phyloP scores from a whole-genome alignment of 2,329 filamentous ascomycete genomes.

The Verticillium nubilum region DNA sequence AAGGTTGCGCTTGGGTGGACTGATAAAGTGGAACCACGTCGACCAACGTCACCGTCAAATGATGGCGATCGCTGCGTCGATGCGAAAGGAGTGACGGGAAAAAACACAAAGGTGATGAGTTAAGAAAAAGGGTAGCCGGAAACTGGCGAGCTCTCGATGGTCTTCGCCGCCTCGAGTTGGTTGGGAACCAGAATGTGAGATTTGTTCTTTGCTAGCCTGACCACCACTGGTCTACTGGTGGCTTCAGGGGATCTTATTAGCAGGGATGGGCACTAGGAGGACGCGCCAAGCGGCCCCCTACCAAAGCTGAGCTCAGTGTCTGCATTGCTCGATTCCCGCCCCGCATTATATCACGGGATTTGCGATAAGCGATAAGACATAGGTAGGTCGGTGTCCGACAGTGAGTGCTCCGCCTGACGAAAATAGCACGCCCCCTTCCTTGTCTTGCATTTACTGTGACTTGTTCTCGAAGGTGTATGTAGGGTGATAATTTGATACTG shows the following conservation, averaged over 20 bases:
- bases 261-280: not conserved
- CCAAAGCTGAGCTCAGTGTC: not conserved
- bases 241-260: not conserved
- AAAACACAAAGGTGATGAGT: not conserved
- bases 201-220: not conserved
- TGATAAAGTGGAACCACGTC: not conserved
- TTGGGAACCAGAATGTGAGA: not conserved
- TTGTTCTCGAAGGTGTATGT: too few species aligned
- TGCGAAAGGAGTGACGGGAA: not conserved
- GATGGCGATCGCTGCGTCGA: not conserved
- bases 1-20: not conserved
- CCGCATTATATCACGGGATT: not conserved
- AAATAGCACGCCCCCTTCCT: too few species aligned
- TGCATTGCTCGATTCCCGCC: not conserved
- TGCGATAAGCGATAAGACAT: not conserved
- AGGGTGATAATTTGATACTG: too few species aligned
- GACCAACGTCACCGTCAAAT: not conserved
- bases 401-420: too few species aligned
- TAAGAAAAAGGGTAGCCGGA: not conserved
- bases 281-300: not conserved
- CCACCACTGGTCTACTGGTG: not conserved
- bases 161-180: not conserved
- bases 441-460: too few species aligned
- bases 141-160: not conserved
- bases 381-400: too few species aligned